Percentiles rank a stretch among this genome's conserved stretches.
These are phyloP conservation scores for Mitragyna speciosa DNA, from an alignment of 257 asterid species.

Conservation along the genomic window DNA sequence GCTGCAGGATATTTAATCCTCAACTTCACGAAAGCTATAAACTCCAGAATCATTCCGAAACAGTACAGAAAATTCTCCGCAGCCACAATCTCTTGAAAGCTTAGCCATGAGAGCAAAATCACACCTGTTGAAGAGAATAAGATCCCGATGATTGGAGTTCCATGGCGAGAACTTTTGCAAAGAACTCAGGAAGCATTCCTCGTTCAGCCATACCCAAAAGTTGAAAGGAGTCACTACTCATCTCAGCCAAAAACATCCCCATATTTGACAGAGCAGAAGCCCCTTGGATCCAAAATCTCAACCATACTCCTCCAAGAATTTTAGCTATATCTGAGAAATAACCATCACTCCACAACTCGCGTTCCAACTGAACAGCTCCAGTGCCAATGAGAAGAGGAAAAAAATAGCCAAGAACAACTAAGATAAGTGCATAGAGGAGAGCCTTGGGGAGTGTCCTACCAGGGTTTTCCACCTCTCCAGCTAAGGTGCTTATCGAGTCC, in stretches of 20 bases:
- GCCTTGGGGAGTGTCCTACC: slow-evolving; percentile 60
- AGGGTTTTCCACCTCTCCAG: slow-evolving; percentile 67
- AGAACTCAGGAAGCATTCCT: slow-evolving; percentile 59
- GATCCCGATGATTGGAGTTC: slow-evolving; percentile 56
- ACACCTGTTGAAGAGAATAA: slow-evolving; percentile 63
- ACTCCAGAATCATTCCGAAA: slow-evolving; percentile 67
- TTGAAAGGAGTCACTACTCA: slow-evolving; percentile 72
- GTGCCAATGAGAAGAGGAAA: slow-evolving; percentile 65
- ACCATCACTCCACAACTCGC: slow-evolving; percentile 60
- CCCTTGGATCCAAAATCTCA: slow-evolving; percentile 62
- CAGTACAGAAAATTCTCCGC: slow-evolving; percentile 69
- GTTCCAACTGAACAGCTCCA: slow-evolving; percentile 53
- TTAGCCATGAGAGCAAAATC: slow-evolving; percentile 62
- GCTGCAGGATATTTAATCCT: slow-evolving; percentile 53
- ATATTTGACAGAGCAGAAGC: slow-evolving; percentile 68
- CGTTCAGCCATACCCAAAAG: slow-evolving; percentile 75
- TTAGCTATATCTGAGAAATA: slow-evolving; percentile 64
- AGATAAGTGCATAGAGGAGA: slow-evolving; percentile 54
- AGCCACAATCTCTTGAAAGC: slow-evolving; percentile 71
- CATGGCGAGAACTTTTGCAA: slow-evolving; percentile 51
- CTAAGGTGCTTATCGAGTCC: slow-evolving; percentile 62
- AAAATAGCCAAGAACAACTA: slow-evolving; percentile 50
- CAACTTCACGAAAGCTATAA: slow-evolving; percentile 58
- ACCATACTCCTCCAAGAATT: slow-evolving; percentile 64
- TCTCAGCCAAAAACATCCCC: slow-evolving; percentile 77